Evolutionary conservation across 345 rosid species (phyloP), one percentile per base, ranked within the genome.

Genomic region (Durio zibethinus): DNA sequence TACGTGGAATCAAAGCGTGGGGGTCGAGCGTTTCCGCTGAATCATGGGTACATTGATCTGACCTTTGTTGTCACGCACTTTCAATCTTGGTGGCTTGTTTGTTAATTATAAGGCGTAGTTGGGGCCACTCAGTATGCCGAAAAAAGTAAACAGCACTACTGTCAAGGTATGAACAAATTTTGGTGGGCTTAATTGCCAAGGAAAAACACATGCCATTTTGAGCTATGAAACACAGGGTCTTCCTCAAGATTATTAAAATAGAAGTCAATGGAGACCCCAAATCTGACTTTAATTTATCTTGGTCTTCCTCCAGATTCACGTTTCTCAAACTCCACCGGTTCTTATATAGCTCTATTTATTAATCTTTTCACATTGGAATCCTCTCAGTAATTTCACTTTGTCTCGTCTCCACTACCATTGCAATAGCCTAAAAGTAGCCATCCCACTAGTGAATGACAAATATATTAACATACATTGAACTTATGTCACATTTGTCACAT

Each of bases 1-100:
- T 77, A 74, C 75, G 72, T 72, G 85, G 77, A 64, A 47, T 10
- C 57, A 27, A 69, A 69, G 57, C 21, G 31, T 2, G 48, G 73
- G 73, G 73, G 73, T 68, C 73, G 53, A 43, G 48, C 31, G 7
- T 29, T 60, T 60, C 14, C 2, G 67, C 40, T 31, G 67, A 62
- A 47, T 25, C 45, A 18, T 45, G 73, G 73, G 27, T 68, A 38
- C 54, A 25, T 68, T 25, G 70, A 43, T 52, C 71, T 38, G 50
- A 25, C 45, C 73, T 68, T 43, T 50, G 73, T 25, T 68, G 73
- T 43, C 50, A 45, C 25, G 21, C 73, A 45, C 36, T 45, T 23
- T 0, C 21, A 14, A 68, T 45, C 54, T 12, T 68, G 54, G 36
- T 68, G 72, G 36, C 31, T 66, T 66, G 47, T 33, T 62, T 57